Evolutionary conservation across 805 yeast species (phyloP).

Genomic region (Metschnikowia henanensis): DNA sequence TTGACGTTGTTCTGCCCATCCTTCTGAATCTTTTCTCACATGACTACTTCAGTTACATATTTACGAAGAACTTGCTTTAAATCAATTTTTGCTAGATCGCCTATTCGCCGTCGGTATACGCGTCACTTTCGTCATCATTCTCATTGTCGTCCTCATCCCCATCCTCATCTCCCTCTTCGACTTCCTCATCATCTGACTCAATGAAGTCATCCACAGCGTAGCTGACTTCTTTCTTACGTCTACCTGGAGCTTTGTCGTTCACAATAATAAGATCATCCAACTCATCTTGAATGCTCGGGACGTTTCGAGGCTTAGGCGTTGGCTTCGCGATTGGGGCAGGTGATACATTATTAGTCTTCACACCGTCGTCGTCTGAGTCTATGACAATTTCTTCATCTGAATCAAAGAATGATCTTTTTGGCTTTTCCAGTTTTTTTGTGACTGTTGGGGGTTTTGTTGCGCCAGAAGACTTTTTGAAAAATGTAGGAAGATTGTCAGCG

Average conservation of each 20-base stretch:
- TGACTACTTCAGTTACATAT: no score
- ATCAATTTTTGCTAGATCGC: no score
- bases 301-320: slow-evolving; percentile 1
- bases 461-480: slow-evolving; percentile 14
- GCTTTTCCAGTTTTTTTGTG: background rate
- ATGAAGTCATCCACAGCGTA: slow-evolving; percentile 16
- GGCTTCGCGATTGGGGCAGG: slow-evolving; percentile 4
- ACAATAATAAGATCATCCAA: slow-evolving; percentile 15
- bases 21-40: no score
- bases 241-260: slow-evolving; percentile 12
- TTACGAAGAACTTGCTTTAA: no score
- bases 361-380: slow-evolving; percentile 7
- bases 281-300: slow-evolving; percentile 16
- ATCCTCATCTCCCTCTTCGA: background rate
- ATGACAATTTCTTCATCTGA: slow-evolving; percentile 16
- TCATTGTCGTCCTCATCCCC: slow-evolving; percentile 4
- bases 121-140: slow-evolving; percentile 10
- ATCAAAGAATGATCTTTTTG: slow-evolving; percentile 17
- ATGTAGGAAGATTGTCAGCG: slow-evolving; percentile 16
- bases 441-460: background rate
- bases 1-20: no score
- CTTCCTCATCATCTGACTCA: slow-evolving; percentile 11
- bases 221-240: slow-evolving; percentile 14
- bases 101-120: slow-evolving; percentile 9
- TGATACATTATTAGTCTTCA: background rate